phyloP scores from a whole-genome alignment of 192 early-diverging fungal genomes.

The Backusella macrospora region DNA sequence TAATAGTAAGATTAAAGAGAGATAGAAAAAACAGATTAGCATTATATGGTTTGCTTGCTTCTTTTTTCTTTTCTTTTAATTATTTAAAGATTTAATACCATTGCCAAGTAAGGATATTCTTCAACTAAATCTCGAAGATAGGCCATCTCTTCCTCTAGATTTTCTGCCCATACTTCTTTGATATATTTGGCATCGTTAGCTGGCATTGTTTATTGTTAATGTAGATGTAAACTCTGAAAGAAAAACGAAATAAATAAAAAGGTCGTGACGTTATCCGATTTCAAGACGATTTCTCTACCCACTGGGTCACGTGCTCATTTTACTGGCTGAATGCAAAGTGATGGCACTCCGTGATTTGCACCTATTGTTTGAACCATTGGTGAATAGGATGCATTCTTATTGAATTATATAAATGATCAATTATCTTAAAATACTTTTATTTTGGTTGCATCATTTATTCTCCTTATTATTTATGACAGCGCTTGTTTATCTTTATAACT shows the following conservation, averaged over 20 bases:
- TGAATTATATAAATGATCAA: no score
- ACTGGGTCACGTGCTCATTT: background rate
- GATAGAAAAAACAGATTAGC: constrained; percentile 11
- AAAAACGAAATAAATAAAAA: constrained; percentile 10
- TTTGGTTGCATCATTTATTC: no score
- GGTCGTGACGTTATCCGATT: background rate
- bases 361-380: no score
- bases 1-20: background rate
- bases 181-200: constrained; percentile 57
- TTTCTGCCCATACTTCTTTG: constrained; percentile 91
- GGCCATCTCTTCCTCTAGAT: constrained; percentile 93
- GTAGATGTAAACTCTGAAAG: background rate
- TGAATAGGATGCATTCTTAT: no score
- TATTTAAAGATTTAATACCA: constrained; percentile 61
- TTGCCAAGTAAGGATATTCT: constrained; percentile 92
- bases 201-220: constrained; percentile 26
- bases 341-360: no score
- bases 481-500: no score
- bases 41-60: background rate
- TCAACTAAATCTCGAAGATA: constrained; percentile 86
- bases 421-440: no score
- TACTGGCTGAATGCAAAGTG: no score
- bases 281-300: background rate
- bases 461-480: no score
- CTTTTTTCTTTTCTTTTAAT: background rate